A percentile compares a stretch with the other conserved stretches of the same genome.
phyloP scores from a whole-genome alignment of 2,329 filamentous ascomycete species.

The Alternaria conjuncta region DNA sequence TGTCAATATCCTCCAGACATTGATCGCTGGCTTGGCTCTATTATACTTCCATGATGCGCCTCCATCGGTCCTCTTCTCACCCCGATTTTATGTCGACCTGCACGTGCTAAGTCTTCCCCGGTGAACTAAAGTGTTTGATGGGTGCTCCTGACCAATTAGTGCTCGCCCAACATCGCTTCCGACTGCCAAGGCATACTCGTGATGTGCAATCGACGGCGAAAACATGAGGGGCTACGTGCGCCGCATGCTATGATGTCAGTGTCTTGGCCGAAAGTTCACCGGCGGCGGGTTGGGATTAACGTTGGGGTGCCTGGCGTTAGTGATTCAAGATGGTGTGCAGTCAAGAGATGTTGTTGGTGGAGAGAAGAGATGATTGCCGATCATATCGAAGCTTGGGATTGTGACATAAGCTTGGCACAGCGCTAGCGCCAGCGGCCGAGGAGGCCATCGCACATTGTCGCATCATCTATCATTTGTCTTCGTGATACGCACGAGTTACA shows the following conservation, averaged over 20 bases:
- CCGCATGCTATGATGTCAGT: conserved; percentile 20
- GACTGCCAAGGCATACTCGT: conserved; percentile 9
- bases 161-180: background rate
- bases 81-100: conserved; percentile 12
- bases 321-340: conserved; percentile 16
- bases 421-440: background rate
- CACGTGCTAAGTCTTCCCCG: conserved; percentile 7
- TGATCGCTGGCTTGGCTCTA: background rate
- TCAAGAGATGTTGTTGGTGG: conserved; percentile 18
- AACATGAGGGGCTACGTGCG: conserved; percentile 14
- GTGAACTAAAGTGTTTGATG: conserved; percentile 2
- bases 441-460: background rate
- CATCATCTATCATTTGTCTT: background rate
- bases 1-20: background rate
- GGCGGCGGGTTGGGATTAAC: conserved; percentile 4
- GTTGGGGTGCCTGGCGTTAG: conserved; percentile 19
- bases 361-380: conserved; percentile 11
- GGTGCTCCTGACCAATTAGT: conserved; percentile 15
- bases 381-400: conserved; percentile 2
- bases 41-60: conserved; percentile 11
- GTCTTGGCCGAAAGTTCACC: conserved; percentile 12
- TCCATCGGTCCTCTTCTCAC: conserved; percentile 9
- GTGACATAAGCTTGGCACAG: conserved; percentile 11
- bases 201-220: conserved; percentile 13
- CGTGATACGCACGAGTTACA: background rate